Base-by-base conservation (phyloP, 139 green algal species). In the Gonium pectorale region DNA sequence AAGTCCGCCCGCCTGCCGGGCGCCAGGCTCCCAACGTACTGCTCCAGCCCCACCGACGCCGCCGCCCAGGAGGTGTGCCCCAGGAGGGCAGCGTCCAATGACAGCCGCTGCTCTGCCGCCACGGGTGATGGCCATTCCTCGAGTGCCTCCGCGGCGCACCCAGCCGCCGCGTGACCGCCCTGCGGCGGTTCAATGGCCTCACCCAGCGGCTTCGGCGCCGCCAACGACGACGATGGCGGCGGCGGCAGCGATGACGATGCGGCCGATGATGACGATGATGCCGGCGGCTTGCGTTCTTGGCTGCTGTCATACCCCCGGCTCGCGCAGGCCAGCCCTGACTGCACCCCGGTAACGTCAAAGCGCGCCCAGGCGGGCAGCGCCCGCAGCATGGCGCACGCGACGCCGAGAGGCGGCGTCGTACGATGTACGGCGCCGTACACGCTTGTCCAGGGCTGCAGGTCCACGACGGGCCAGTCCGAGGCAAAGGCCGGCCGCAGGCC, bases 381-480 rank as follows among this genome's bases (percentile, higher is more conserved):
- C 6, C 38, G 24, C 24, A 29, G 7, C 66, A 70, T 35, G 51
- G 66, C 46, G 15, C 5, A 17, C 11, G 41, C 54, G 19, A 52
- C 68, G 13, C 3, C 44, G 0, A 38, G 83, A 22, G 77, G 41
- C 19, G 86, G 86, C 37, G 59, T 56, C 0, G 37, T 26, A 15
- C 89, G 78, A 41, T 86, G 51, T 5, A 90, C 88, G 9, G 88
- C 85, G 0, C 85, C 81, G 67, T 85, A 89, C 43, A 91, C 43
- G 5, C 72, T 72, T 1, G 31, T 40, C 33, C 92, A 51, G 0
- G 94, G 89, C 24, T 94, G 74, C 31, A 95, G 71, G 24, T 89
- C 81, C 7, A 92, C 91, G 5, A 96, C 89, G 13, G 94, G 94
- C 94, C 94, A 96, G 81, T 96, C 94, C 9, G 83, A 92, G 38